phyloP scores from a whole-genome alignment of 148 eudicot species.

The Chenopodium formosanum region DNA sequence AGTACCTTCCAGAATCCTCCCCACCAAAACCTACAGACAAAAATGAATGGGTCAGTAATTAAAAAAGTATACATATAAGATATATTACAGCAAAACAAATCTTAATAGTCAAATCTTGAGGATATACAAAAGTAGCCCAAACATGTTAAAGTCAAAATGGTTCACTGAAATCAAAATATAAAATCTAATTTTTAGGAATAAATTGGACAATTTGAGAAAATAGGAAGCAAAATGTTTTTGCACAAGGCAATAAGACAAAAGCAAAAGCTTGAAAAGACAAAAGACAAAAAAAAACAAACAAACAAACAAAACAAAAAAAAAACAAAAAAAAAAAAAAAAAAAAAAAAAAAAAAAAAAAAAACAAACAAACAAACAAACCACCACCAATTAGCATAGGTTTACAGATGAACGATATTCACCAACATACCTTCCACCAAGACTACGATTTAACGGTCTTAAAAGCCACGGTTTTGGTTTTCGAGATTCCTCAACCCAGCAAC shows the following conservation, averaged over 20 bases:
- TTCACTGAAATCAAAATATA: too few species aligned
- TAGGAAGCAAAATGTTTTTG: too few species aligned
- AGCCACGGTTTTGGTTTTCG: slow-evolving; percentile 77
- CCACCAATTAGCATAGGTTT: background rate
- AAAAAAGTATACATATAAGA: slow-evolving; percentile 7
- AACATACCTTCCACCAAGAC: slow-evolving; percentile 86
- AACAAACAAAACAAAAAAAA: background rate
- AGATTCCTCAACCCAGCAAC: slow-evolving; percentile 75
- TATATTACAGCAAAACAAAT: background rate
- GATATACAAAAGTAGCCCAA: background rate
- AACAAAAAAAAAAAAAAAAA: background rate
- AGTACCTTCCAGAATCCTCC: slow-evolving; percentile 98
- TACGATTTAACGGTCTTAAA: slow-evolving; percentile 72
- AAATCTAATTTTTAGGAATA: too few species aligned
- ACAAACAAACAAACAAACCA: background rate
- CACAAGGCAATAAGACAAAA: background rate
- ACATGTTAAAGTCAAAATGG: too few species aligned
- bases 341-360: too few species aligned
- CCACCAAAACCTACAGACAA: slow-evolving; percentile 82
- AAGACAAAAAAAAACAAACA: background rate
- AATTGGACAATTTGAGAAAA: too few species aligned
- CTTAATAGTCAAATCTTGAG: background rate
- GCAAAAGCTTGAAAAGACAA: background rate
- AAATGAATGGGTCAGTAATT: slow-evolving; percentile 10
- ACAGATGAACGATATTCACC: background rate